Evolutionary conservation across 1,284 basidiomycete genomes (phyloP).

Genomic region (Coniferiporia weirii): DNA sequence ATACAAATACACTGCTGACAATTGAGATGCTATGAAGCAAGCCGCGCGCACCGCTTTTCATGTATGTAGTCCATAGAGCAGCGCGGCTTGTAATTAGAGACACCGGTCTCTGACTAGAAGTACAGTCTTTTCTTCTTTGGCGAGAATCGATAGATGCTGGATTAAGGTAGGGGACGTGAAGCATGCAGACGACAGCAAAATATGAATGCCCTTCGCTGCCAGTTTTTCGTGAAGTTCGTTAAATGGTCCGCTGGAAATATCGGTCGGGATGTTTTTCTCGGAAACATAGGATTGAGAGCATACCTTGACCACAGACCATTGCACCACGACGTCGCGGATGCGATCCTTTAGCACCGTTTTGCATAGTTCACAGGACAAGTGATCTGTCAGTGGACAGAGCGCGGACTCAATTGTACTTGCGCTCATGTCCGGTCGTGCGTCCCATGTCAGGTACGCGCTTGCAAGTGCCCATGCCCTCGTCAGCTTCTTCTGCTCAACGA

Average conservation of each 20-base stretch:
- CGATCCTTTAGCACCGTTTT: constrained; percentile 54
- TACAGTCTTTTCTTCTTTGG: background rate
- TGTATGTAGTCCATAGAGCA: background rate
- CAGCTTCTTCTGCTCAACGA: constrained; percentile 35
- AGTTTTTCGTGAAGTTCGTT: background rate
- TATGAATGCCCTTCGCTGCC: no score
- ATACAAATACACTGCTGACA: background rate
- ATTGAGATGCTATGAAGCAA: background rate
- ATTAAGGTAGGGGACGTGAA: background rate
- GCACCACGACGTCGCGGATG: constrained; percentile 59
- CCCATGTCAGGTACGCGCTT: constrained; percentile 36
- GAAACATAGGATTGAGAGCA: background rate
- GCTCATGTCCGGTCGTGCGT: constrained; percentile 35
- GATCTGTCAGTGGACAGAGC: constrained; percentile 51
- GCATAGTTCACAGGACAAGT: constrained; percentile 58
- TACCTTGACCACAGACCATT: constrained; percentile 78
- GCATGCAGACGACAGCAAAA: background rate
- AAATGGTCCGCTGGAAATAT: background rate
- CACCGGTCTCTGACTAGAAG: background rate
- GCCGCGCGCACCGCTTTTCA: no score
- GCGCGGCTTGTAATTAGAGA: background rate
- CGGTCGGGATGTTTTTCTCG: background rate
- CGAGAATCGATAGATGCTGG: background rate
- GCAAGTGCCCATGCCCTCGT: constrained; percentile 37
- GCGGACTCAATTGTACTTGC: constrained; percentile 56